Conservation (phyloP, 441 rosid species). For the Adansonia madagascariensis region DNA sequence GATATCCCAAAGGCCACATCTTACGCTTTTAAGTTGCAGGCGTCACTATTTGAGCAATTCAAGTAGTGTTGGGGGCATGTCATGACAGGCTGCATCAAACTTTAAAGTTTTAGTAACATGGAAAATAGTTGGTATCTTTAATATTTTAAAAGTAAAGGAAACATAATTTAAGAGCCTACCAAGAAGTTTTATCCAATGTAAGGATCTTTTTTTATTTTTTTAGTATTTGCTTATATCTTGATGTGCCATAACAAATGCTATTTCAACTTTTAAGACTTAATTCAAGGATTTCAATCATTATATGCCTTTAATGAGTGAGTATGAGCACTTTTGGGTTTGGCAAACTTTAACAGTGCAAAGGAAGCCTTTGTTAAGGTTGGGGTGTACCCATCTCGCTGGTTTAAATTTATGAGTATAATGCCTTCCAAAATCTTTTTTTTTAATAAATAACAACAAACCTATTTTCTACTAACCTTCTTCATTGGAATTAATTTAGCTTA, state of each 20-base stretch:
- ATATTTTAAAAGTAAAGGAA: neutral
- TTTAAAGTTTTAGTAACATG: too few species aligned
- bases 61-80: too few species aligned
- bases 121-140: too few species aligned
- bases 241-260: neutral
- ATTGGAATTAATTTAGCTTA: neutral
- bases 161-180: neutral
- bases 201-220: neutral
- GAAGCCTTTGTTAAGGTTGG: neutral
- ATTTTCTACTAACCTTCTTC: neutral
- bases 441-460: neutral
- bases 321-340: neutral
- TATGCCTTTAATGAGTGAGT: neutral
- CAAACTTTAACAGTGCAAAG: neutral
- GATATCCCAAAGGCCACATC: too few species aligned
- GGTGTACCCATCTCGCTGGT: neutral
- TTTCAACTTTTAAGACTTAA: neutral
- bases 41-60: too few species aligned
- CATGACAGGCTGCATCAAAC: too few species aligned
- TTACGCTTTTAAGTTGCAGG: too few species aligned
- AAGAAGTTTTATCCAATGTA: neutral
- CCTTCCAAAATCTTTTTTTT: neutral
- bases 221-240: neutral
- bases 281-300: neutral
- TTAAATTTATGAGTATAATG: neutral